Evolutionary conservation across 768 basidiomycete species (phyloP), one percentile per base, ranked within the genome.

Genomic region (Lactifluus volemus): DNA sequence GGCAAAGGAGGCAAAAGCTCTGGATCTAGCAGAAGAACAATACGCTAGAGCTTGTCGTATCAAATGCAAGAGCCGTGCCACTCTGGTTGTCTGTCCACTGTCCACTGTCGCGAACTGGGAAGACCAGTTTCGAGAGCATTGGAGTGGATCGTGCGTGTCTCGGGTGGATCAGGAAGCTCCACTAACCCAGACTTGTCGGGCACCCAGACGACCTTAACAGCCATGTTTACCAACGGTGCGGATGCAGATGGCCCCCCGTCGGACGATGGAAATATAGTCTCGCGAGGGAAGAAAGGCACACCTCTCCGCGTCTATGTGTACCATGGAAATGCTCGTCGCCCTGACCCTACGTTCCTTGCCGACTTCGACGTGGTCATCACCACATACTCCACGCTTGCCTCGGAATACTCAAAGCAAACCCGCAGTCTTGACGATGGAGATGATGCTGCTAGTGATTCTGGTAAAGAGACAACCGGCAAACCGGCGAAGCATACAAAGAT

Each of bases 101-200:
- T 94, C 92, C 11, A 99, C 97, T 5, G 93, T 99, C 2, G 85
- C 91, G 51, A 98, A 98, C 69, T 99, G 97, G 97, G 97, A 99
- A 75, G 92, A 96, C 59, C 97, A 99, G 73, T 92, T 99, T 69
- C 84, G 88, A 60, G 97, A 99, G 70, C 97, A 99, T 71, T 98
- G 94, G 94, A 83, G 82, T 64, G 94, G 94, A 8, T 86, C 57
- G 93, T 97, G 3, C 78, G 79, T 25, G 87, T 97, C 45, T 78
- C 88, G 56, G 93, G 95, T 19, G 93, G 93, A 12, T 80, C 78
- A 42, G 85, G 86, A 42, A 78, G 77, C n/a, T 68, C 67, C 58
- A 55, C 32, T 61, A 52, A 8, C 64, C 39, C 76, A 72, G 61
- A 63, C 36, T 14, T 19, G 57, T 65, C 73, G 17, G 70, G 72